Base-by-base conservation (phyloP, 1,284 basidiomycete genomes). In the Pseudozyma hubeiensis region DNA sequence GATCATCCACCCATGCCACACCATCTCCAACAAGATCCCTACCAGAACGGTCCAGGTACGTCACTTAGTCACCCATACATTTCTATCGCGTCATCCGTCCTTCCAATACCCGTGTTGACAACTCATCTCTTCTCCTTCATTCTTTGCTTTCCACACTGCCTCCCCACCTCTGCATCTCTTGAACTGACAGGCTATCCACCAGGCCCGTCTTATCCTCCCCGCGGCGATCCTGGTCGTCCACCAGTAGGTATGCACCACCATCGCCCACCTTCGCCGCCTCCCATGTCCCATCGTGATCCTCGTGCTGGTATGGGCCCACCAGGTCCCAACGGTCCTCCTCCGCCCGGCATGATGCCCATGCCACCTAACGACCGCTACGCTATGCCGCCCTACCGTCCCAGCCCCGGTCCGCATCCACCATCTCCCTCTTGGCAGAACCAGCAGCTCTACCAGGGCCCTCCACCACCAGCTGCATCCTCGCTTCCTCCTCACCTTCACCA, bases 371-470 rank as follows among this genome's bases (percentile, higher is more conserved):
- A 64, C 19, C 70, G 70, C 31, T 67, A 73, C 55, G 55, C 41
- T 19, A 63, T 73, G 70, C 58, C 71, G 17, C 58, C 56, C 11
- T 70, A 70, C 41, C 63, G 69, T 19, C 64, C 60, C 31, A 64
- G 60, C 39, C 60, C 69, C 17, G 68, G 58, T 14, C 68, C 62
- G 19, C 70, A 64, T 47, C 64, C 69, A 16, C 64, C 69, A 24
- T 74, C 71, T 8, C 71, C 71, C 13, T 63, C 64, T 33, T 74
- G 71, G 71, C 71, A 74, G 55, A 59, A 68, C n/a, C 70, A 73
- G 60, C 71, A 61, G 58, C 49, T 62, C 40, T 74, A 74, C 39
- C 63, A 51, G 51, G 55, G 55, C 29, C 63, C 65, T 30, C 63
- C 56, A 40, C 71, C 62, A 17, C 61, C 70, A 6, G 64, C 58